Percentiles rank a stretch among this genome's conserved stretches.
These are phyloP conservation scores for Populus davidiana DNA, from an alignment of 345 rosid genomes.

Conservation along the genomic window DNA sequence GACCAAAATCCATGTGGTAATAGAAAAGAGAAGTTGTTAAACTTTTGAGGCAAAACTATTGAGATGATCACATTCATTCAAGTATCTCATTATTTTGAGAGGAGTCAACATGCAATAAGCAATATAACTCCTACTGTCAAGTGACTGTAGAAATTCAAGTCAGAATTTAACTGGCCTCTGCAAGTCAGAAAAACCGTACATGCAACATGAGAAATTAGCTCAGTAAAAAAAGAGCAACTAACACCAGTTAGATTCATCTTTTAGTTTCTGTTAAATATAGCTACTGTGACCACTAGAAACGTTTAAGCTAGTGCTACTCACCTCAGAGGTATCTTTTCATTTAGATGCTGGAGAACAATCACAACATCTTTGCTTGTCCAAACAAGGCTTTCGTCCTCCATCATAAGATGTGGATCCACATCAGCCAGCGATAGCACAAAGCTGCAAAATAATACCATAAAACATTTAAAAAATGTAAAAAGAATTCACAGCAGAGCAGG, in stretches of 20 bases:
- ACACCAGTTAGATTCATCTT: too few species aligned
- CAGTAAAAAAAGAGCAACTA: too few species aligned
- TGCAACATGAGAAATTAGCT: not conserved
- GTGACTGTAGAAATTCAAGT: too few species aligned
- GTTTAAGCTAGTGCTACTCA: slow-evolving; percentile 21
- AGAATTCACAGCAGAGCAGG: not conserved
- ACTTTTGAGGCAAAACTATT: too few species aligned
- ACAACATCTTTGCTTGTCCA: slow-evolving; percentile 94
- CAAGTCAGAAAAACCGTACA: not conserved
- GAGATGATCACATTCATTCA: too few species aligned
- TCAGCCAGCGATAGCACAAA: slow-evolving; percentile 94
- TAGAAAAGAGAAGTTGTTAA: too few species aligned
- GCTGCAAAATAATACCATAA: slow-evolving; percentile 36
- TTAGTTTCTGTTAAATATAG: not conserved
- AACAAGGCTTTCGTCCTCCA: slow-evolving; percentile 98
- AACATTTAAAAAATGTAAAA: not conserved
- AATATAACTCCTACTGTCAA: too few species aligned
- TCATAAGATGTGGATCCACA: slow-evolving; percentile 83
- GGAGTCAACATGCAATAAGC: too few species aligned
- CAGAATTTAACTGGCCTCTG: not conserved
- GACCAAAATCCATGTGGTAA: too few species aligned
- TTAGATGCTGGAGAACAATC: slow-evolving; percentile 91
- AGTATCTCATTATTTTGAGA: too few species aligned
- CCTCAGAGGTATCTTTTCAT: slow-evolving; percentile 90
- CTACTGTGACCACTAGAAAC: not conserved